Evolutionary conservation across 2,329 filamentous ascomycete genomes (phyloP).

Genomic region (Sporothrix protearum): DNA sequence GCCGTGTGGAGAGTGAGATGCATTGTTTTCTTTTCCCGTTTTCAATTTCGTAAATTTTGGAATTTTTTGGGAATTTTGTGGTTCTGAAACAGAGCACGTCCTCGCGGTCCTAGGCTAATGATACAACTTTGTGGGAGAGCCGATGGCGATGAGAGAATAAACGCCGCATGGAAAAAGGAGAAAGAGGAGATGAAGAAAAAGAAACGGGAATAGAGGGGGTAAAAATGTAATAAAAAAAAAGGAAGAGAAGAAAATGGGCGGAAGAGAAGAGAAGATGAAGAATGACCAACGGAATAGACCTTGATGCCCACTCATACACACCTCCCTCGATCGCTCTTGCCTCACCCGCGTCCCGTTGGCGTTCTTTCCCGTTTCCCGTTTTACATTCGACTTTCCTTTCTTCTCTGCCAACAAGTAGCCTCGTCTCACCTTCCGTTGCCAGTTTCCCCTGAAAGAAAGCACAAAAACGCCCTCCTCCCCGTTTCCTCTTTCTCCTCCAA

Average conservation of each 20-base stretch:
- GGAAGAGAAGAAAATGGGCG: not conserved
- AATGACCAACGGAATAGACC: not conserved
- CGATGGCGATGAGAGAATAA: not conserved
- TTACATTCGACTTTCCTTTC: not conserved
- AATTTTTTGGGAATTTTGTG: not conserved
- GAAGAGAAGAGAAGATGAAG: not conserved
- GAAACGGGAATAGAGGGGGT: not conserved
- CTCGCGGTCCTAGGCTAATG: not conserved
- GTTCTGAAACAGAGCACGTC: constrained; percentile 10
- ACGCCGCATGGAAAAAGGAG: not conserved
- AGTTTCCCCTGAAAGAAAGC: constrained; percentile 3
- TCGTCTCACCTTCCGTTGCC: constrained; percentile 19
- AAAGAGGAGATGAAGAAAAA: not conserved
- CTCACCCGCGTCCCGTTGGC: not conserved
- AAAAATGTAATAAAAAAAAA: not conserved
- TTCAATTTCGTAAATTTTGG: not conserved
- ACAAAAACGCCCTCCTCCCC: not conserved
- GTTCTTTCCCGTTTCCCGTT: not conserved
- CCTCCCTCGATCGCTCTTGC: constrained; percentile 9
- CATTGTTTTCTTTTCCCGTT: not conserved
- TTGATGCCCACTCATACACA: not conserved
- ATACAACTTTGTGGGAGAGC: not conserved
- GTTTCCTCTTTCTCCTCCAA: not conserved
- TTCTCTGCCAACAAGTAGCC: constrained; percentile 9
- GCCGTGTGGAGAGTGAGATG: not conserved